A percentile compares a stretch with the other conserved stretches of the same genome.
phyloP scores from a whole-genome alignment of 2,329 filamentous ascomycete genomes.

The Beauveria australis region DNA sequence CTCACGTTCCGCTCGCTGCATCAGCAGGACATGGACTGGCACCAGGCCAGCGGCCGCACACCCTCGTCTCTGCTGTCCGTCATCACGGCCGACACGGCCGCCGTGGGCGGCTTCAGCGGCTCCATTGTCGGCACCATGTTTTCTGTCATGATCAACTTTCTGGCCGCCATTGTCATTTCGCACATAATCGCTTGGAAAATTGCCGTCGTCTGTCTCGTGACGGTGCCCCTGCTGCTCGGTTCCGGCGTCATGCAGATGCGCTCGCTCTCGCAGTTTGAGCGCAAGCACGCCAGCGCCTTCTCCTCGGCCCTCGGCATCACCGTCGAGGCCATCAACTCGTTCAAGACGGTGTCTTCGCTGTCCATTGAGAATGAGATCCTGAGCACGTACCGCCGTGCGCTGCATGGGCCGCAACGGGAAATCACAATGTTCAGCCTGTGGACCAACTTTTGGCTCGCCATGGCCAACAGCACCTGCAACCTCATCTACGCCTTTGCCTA shows the following conservation, averaged over 20 bases:
- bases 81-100: constrained; percentile 61
- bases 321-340: constrained; percentile 57
- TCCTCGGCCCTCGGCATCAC: constrained; percentile 55
- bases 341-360: constrained; percentile 53
- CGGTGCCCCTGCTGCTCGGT: constrained; percentile 60
- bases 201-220: constrained; percentile 60
- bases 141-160: constrained; percentile 58
- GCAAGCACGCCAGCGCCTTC: constrained; percentile 56
- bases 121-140: constrained; percentile 63
- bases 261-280: constrained; percentile 53
- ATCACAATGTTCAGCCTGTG: constrained; percentile 40
- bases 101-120: constrained; percentile 60
- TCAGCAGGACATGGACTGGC: constrained; percentile 62
- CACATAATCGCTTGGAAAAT: constrained; percentile 71
- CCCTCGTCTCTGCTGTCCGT: constrained; percentile 55
- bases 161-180: constrained; percentile 59
- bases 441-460: constrained; percentile 52
- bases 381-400: constrained; percentile 42
- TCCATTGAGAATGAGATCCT: constrained; percentile 45
- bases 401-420: constrained; percentile 44
- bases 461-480: constrained; percentile 53
- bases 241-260: constrained; percentile 62
- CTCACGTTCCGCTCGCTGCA: constrained; percentile 58
- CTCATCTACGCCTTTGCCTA: constrained; percentile 68
- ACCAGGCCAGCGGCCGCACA: constrained; percentile 55